Evolutionary conservation across 2,329 filamentous ascomycete species (phyloP), one percentile per base, ranked within the genome.

Genomic region (Epichloe typhina): DNA sequence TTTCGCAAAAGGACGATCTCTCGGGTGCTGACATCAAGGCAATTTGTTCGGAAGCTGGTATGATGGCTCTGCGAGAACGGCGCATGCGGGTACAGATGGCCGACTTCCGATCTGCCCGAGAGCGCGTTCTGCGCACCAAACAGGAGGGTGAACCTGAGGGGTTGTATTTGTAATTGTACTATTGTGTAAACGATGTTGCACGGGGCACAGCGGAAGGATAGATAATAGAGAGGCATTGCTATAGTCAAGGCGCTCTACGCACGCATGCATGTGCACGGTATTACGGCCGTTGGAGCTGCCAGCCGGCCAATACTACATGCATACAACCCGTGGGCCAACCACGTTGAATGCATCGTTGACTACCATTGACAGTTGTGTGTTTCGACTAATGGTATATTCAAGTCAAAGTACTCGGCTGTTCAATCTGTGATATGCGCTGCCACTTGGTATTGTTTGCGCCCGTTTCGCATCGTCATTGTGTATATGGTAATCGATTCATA

Each of bases 61-160:
- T 98, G 64, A 82, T 97, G 80, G 93, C 93, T 19, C 75, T 98
- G 56, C 82, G 93, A 59, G 93, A 98, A 74, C 80, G 93, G 57
- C 83, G 93, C 64, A 98, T 98, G 93, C 83, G 91, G 51, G 93
- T 98, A 52, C 91, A 97, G 70, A 98, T 98, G 93, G 88, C 90
- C 7, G 93, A 98, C 70, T 98, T 98, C 77, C 77, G 93, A 51
- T 78, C 88, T 51, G 93, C 93, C 23, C 80, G 91, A 61, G 93
- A 98, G 72, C 83, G 88, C 58, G 94, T 98, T 55, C 77, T 98
- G 68, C 94, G 95, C 74, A 98, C 94, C 47, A 98, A 98, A 83
- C 93, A 86, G 64, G 93, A 98, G 74, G 91, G 91, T 59, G 94
- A 97, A 72, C 93, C 94, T 0, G 93, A 98, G 73, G 93, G 93